Percentiles rank a stretch among this genome's conserved stretches.
These are phyloP conservation scores for Didymella pinodella DNA, from an alignment of 2,329 filamentous ascomycete genomes.

Conservation along the genomic window DNA sequence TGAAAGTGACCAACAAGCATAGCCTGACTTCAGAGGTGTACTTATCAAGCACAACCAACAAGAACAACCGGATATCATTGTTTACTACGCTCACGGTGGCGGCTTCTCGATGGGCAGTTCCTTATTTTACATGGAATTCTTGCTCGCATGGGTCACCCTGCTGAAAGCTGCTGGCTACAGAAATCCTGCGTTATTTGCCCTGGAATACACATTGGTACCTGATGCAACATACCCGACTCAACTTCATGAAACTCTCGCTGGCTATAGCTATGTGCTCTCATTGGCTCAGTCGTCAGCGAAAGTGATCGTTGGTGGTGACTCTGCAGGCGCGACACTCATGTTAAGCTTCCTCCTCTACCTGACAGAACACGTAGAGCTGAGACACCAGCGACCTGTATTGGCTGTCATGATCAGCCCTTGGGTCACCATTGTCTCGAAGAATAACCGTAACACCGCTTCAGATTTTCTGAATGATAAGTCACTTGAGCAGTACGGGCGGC, in stretches of 20 bases:
- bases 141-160: slow-evolving; percentile 74
- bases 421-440: slow-evolving; percentile 73
- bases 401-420: slow-evolving; percentile 82
- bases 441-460: slow-evolving; percentile 72
- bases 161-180: slow-evolving; percentile 70
- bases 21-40: slow-evolving; percentile 66
- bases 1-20: slow-evolving; percentile 9
- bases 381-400: slow-evolving; percentile 62
- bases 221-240: slow-evolving; percentile 77
- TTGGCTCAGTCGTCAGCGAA: slow-evolving; percentile 65
- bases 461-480: slow-evolving; percentile 76
- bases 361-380: slow-evolving; percentile 57
- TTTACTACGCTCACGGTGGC: slow-evolving; percentile 84
- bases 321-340: slow-evolving; percentile 77
- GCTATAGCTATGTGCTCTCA: slow-evolving; percentile 74
- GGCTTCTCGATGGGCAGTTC: slow-evolving; percentile 84
- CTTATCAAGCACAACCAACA: slow-evolving; percentile 72
- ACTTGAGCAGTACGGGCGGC: slow-evolving; percentile 73
- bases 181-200: slow-evolving; percentile 79
- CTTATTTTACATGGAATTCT: slow-evolving; percentile 83
- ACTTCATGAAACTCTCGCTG: slow-evolving; percentile 72
- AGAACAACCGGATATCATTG: slow-evolving; percentile 73
- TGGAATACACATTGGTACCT: slow-evolving; percentile 83
- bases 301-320: slow-evolving; percentile 79
- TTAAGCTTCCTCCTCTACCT: slow-evolving; percentile 76